Evolutionary conservation across 1,284 basidiomycete genomes (phyloP).

Genomic region (Irpex rosettiformis): DNA sequence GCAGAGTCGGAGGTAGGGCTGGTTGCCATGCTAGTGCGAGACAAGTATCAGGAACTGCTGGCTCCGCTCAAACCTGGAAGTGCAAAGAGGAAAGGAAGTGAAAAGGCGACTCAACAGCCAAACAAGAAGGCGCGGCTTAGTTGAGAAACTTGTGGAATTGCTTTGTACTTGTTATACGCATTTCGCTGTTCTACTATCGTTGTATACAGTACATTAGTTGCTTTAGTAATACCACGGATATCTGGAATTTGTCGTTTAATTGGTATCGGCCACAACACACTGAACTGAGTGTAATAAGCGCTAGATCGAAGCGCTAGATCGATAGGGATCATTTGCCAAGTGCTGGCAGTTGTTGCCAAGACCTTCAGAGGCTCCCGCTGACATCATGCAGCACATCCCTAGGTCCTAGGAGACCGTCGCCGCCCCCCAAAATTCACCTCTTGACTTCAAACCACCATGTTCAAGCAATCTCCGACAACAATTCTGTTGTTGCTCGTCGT

Average conservation of each 20-base stretch:
- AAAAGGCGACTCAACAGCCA: slow-evolving; percentile 60
- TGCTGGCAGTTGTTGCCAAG: background rate
- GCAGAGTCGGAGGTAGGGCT: slow-evolving; percentile 71
- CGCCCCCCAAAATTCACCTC: background rate
- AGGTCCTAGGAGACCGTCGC: too few relatives aligned
- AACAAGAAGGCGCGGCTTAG: slow-evolving; percentile 61
- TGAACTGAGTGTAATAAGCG: background rate
- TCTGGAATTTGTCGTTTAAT: background rate
- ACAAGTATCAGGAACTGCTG: slow-evolving; percentile 52
- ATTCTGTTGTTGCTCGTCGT: slow-evolving; percentile 42
- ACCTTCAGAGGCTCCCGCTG: too few relatives aligned
- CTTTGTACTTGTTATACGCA: slow-evolving; percentile 16
- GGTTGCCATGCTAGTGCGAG: slow-evolving; percentile 47
- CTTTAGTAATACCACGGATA: slow-evolving; percentile 1
- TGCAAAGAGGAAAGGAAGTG: slow-evolving; percentile 68
- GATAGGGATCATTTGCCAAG: background rate
- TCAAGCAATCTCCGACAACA: slow-evolving; percentile 28
- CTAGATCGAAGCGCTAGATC: background rate
- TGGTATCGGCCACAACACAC: background rate
- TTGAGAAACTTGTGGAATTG: slow-evolving; percentile 17
- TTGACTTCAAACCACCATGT: slow-evolving; percentile 19
- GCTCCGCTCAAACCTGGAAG: slow-evolving; percentile 40
- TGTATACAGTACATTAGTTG: slow-evolving; percentile 16
- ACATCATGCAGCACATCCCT: too few relatives aligned
- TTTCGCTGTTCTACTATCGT: slow-evolving; percentile 11